Evolutionary conservation across 2,329 filamentous ascomycete species (phyloP).

Genomic region (Malbranchea cinnamomea): DNA sequence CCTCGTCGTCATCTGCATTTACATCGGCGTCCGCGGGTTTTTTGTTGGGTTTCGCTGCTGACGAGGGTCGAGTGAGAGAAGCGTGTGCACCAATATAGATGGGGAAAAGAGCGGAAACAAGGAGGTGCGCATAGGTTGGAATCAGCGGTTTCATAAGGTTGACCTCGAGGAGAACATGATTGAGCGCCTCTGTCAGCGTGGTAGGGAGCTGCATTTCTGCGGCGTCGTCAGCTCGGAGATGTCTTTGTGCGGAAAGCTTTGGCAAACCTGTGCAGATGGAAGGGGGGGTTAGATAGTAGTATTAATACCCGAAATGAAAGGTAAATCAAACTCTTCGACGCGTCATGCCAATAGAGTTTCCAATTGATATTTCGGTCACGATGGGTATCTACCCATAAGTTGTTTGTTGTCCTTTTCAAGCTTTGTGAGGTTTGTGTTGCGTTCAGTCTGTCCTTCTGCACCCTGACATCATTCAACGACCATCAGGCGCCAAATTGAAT

Average conservation of each 20-base stretch:
- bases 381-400: too few species aligned
- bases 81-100: slow-evolving; percentile 77
- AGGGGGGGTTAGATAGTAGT: background rate
- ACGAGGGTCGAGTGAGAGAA: slow-evolving; percentile 69
- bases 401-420: too few species aligned
- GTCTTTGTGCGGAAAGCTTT: background rate
- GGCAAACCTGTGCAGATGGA: background rate
- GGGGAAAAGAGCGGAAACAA: slow-evolving; percentile 59
- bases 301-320: too few species aligned
- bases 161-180: slow-evolving; percentile 30
- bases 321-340: too few species aligned
- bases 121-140: slow-evolving; percentile 45
- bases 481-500: too few species aligned
- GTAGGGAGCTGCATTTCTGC: slow-evolving; percentile 24
- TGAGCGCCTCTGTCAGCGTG: slow-evolving; percentile 25
- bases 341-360: too few species aligned
- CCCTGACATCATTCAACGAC: too few species aligned
- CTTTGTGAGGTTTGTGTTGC: too few species aligned
- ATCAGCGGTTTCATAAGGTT: slow-evolving; percentile 30
- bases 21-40: slow-evolving; percentile 26
- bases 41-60: slow-evolving; percentile 50
- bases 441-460: too few species aligned
- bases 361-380: too few species aligned
- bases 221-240: background rate
- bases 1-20: slow-evolving; percentile 35